Conservation (phyloP, 306 rosid species). For the Quercus agrifolia region DNA sequence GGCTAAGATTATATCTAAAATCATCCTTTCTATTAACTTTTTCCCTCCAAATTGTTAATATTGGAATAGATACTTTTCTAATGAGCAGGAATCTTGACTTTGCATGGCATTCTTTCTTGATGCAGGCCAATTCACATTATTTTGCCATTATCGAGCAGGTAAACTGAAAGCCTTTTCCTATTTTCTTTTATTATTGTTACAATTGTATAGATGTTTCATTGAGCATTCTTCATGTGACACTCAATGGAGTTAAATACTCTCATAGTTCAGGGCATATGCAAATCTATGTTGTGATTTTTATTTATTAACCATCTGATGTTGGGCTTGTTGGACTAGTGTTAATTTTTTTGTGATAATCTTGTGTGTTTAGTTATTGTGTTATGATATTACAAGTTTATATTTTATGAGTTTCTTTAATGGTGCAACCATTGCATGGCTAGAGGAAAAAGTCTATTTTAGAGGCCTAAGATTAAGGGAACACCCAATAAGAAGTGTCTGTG, state of each 20-base stretch:
- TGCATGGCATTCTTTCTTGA: conserved; percentile 12
- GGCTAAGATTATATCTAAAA: not conserved
- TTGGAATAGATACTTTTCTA: not conserved
- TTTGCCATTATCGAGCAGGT: conserved; percentile 98
- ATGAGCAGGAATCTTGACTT: conserved; percentile 24
- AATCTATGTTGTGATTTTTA: not conserved
- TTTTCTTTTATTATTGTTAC: conserved; percentile 12
- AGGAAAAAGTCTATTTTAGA: too few relatives aligned
- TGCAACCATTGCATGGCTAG: too few relatives aligned
- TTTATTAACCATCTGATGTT: not conserved
- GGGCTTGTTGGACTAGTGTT: not conserved
- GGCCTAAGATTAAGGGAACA: too few relatives aligned
- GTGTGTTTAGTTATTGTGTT: not conserved
- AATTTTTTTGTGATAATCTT: not conserved
- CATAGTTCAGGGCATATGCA: not conserved
- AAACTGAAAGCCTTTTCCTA: conserved; percentile 31
- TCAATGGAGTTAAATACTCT: not conserved
- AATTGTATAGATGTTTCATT: conserved; percentile 3
- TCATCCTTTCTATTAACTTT: not conserved
- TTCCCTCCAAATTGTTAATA: not conserved
- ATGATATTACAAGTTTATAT: not conserved
- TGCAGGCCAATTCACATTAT: conserved; percentile 99
- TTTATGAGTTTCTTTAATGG: too few relatives aligned
- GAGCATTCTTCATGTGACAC: not conserved
- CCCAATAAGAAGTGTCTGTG: too few relatives aligned